These are phyloP conservation scores for Ceratopteris richardii DNA, from an alignment of 75 land plant genomes.

Conservation along the genomic window DNA sequence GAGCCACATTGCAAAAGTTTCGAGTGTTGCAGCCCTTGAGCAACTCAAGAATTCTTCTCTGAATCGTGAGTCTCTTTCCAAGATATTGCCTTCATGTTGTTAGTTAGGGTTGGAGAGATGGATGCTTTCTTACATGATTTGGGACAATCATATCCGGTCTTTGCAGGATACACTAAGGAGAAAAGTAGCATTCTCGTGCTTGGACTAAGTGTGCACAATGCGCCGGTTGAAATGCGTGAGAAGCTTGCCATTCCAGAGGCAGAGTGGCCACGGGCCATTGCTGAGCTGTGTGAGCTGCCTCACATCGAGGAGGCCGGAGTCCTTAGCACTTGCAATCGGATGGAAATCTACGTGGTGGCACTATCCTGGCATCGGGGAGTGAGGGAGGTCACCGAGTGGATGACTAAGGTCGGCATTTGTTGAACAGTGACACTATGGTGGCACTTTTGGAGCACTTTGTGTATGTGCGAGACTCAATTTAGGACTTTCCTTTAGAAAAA, in stretches of 20 bases:
- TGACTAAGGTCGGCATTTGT: slow-evolving; percentile 78
- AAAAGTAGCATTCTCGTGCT: slow-evolving; percentile 78
- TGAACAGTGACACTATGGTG: too few species aligned
- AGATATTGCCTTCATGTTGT: not conserved
- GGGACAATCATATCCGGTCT: not conserved
- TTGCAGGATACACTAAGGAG: slow-evolving; percentile 69
- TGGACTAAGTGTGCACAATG: slow-evolving; percentile 72
- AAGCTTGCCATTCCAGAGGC: slow-evolving; percentile 89
- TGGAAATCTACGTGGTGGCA: slow-evolving; percentile 88
- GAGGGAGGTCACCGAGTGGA: slow-evolving; percentile 86
- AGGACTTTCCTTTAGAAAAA: too few species aligned
- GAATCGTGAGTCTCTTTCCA: slow-evolving; percentile 39
- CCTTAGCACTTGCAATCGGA: slow-evolving; percentile 81
- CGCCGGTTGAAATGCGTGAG: slow-evolving; percentile 86
- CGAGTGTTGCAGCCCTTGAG: slow-evolving; percentile 59
- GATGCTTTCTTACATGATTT: not conserved
- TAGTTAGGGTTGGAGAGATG: not conserved
- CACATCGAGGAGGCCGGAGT: slow-evolving; percentile 93
- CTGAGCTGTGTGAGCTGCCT: slow-evolving; percentile 56
- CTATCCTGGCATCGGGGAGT: slow-evolving; percentile 82
- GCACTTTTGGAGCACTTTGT: too few species aligned
- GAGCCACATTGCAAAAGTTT: slow-evolving; percentile 22
- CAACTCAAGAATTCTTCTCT: slow-evolving; percentile 58
- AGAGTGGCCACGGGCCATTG: slow-evolving; percentile 91
- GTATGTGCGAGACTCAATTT: too few species aligned